These are phyloP conservation scores for Phaeodactylum tricornutum DNA, from an alignment of 108 stramenopile genomes.

Conservation along the genomic window DNA sequence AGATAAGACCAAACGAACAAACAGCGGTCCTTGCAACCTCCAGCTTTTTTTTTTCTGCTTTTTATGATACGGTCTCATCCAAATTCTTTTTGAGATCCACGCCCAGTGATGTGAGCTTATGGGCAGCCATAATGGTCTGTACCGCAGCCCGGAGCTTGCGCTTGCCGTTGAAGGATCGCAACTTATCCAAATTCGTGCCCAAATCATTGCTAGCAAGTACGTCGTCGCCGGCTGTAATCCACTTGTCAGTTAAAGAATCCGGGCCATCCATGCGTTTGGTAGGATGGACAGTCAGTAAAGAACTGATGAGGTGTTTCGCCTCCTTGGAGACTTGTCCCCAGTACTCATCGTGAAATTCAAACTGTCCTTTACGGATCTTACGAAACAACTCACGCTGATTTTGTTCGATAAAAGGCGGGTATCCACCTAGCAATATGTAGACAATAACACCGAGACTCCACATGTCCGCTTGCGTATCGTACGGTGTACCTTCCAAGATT, in stretches of 20 bases:
- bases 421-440: constrained; percentile 90
- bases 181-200: constrained; percentile 49
- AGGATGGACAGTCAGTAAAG: constrained; percentile 65
- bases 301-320: constrained; percentile 72
- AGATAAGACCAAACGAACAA: no score
- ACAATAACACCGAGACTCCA: constrained; percentile 89
- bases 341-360: constrained; percentile 83
- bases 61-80: constrained; percentile 11
- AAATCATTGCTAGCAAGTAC: constrained; percentile 51
- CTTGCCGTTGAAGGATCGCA: constrained; percentile 85
- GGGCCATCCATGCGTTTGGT: constrained; percentile 48
- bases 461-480: constrained; percentile 91
- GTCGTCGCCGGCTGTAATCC: constrained; percentile 53
- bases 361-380: constrained; percentile 80
- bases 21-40: no score
- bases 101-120: constrained; percentile 67
- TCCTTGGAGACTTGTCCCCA: constrained; percentile 74
- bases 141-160: constrained; percentile 84
- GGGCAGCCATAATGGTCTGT: constrained; percentile 66
- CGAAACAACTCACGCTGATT: constrained; percentile 92
- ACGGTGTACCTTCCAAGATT: constrained; percentile 74
- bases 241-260: constrained; percentile 60
- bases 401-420: constrained; percentile 93
- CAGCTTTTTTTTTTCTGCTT: not conserved
- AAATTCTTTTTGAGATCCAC: constrained; percentile 44